A percentile compares a stretch with the other conserved stretches of the same genome.
Evolutionary conservation across 129 eudicot genomes (phyloP).

Genomic region (Pulicaria dysenterica): DNA sequence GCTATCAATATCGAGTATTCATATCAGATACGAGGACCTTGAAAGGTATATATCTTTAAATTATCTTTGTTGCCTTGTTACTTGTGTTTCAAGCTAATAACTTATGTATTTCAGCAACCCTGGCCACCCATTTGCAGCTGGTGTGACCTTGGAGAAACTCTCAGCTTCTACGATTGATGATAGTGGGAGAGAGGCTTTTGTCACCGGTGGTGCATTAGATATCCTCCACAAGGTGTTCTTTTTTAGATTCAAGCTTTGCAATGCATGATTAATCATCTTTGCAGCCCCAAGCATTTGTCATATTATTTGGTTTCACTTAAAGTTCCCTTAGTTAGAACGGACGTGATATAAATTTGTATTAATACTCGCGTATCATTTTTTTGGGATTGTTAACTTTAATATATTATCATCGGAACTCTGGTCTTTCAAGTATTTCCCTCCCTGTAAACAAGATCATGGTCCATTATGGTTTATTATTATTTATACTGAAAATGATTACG

Average conservation of each 20-base stretch:
- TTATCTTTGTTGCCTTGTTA: constrained; percentile 9
- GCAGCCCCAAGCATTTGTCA: neutral
- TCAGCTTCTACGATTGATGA: constrained; percentile 92
- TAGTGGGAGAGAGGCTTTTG: constrained; percentile 85
- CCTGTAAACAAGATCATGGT: too few species aligned
- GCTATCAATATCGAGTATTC: constrained; percentile 95
- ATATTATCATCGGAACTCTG: neutral
- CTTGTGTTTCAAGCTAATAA: constrained; percentile 31
- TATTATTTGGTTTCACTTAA: neutral
- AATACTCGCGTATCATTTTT: constrained; percentile 4
- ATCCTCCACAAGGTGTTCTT: constrained; percentile 77
- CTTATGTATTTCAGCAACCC: constrained; percentile 66
- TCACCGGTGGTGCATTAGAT: constrained; percentile 93
- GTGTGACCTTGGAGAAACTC: constrained; percentile 82
- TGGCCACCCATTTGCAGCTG: constrained; percentile 97
- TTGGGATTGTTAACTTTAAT: neutral
- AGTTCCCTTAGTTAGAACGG: constrained; percentile 11
- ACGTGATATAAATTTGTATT: constrained; percentile 2
- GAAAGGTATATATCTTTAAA: constrained; percentile 66
- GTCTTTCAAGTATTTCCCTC: neutral
- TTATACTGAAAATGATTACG: too few species aligned
- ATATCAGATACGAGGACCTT: constrained; percentile 95
- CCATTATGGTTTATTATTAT: too few species aligned
- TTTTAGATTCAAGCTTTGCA: constrained; percentile 15
- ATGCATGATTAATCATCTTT: constrained; percentile 21